phyloP scores from a whole-genome alignment of 2,329 filamentous ascomycete genomes.

The Zymoseptoria tritici region DNA sequence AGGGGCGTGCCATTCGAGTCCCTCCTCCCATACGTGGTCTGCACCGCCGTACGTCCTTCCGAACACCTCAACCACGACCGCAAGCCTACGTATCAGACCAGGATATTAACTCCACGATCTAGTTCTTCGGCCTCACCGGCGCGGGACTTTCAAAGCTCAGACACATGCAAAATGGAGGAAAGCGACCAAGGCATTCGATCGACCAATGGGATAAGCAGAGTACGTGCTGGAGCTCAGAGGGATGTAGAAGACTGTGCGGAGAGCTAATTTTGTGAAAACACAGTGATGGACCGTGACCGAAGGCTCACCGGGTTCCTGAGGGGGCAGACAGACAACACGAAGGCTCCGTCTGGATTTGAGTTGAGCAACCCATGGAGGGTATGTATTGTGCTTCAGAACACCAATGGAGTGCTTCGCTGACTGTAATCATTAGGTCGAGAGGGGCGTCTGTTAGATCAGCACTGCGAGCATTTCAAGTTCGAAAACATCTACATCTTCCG shows the following conservation, averaged over 20 bases:
- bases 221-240: slow-evolving; percentile 18
- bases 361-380: slow-evolving; percentile 63
- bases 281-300: slow-evolving; percentile 62
- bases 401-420: slow-evolving; percentile 1
- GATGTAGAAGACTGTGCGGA: background rate
- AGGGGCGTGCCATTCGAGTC: slow-evolving; percentile 64
- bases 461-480: background rate
- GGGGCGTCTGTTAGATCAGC: slow-evolving; percentile 3
- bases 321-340: slow-evolving; percentile 53
- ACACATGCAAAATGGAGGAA: slow-evolving; percentile 56
- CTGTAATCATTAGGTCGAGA: slow-evolving; percentile 18
- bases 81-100: background rate
- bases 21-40: slow-evolving; percentile 56
- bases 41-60: slow-evolving; percentile 48
- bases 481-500: background rate
- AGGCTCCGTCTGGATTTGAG: slow-evolving; percentile 56
- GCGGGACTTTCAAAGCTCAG: slow-evolving; percentile 51
- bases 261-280: background rate
- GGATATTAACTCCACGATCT: slow-evolving; percentile 13
- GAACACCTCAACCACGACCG: slow-evolving; percentile 3
- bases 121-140: slow-evolving; percentile 57
- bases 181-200: slow-evolving; percentile 51
- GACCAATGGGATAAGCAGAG: slow-evolving; percentile 59
- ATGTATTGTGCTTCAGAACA: slow-evolving; percentile 24
- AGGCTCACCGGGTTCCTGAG: slow-evolving; percentile 54